Evolutionary conservation across 2,329 filamentous ascomycete species (phyloP).

Genomic region (Tympanopsis confertula): DNA sequence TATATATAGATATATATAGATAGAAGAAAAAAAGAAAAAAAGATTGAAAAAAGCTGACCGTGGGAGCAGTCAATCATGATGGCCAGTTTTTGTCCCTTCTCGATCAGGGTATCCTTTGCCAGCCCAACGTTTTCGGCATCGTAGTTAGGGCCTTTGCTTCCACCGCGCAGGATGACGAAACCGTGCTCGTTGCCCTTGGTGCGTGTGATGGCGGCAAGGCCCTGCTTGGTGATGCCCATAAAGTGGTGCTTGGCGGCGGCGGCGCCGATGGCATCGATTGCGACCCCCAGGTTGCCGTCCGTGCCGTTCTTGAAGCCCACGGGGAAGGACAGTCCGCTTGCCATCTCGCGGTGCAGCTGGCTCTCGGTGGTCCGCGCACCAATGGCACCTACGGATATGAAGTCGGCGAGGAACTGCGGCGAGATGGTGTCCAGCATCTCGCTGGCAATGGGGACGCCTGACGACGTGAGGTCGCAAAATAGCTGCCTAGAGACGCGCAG

Average conservation of each 20-base stretch:
- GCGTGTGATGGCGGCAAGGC: conserved; percentile 84
- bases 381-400: conserved; percentile 90
- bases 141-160: conserved; percentile 85
- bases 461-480: conserved; percentile 77
- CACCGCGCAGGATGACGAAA: conserved; percentile 89
- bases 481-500: conserved; percentile 83
- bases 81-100: conserved; percentile 75
- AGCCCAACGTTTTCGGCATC: conserved; percentile 72
- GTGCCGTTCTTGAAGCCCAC: conserved; percentile 99
- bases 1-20: not conserved
- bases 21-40: not conserved
- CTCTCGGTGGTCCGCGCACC: conserved; percentile 93
- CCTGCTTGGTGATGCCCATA: conserved; percentile 96
- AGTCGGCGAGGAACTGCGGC: conserved; percentile 90
- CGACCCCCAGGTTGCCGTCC: conserved; percentile 79
- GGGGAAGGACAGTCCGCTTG: conserved; percentile 88
- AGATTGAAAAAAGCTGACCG: conserved; percentile 26
- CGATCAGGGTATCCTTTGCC: conserved; percentile 65
- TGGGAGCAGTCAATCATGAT: conserved; percentile 99
- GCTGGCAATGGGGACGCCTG: conserved; percentile 86
- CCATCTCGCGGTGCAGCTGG: conserved; percentile 90
- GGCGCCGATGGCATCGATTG: conserved; percentile 89
- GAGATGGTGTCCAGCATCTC: conserved; percentile 99
- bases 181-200: conserved; percentile 93
- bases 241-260: conserved; percentile 86